Evolutionary conservation across 345 rosid species (phyloP), one percentile per base, ranked within the genome.

Genomic region (Lepidium aucheri): DNA sequence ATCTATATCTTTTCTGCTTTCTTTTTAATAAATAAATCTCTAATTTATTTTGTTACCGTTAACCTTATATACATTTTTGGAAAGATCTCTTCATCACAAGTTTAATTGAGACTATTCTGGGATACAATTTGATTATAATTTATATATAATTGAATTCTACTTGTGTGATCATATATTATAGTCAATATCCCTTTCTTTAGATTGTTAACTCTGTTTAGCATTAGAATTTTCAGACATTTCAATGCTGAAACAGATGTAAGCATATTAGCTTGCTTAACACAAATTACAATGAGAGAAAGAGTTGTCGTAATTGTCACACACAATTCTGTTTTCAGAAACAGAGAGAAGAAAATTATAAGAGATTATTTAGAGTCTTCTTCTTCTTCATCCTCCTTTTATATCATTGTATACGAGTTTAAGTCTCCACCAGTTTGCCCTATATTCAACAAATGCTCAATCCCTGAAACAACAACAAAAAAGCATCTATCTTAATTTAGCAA

Each of bases 371-470:
- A 49, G 60, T 28, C 18, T 60, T 45, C 46, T 3, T 51, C 30
- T 9, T 28, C 18, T 41, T 20, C 39, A 42, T 46, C 34, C 22
- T 41, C 2, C 20, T 42, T 69, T 34, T 51, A 60, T n/a, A 44
- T 41, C 52, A 63, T 50, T 17, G 47, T 24, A 17, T 60, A 67
- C 15, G 74, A 53, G 69, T 45, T 71, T 46, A 41, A 54, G 14
- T 56, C 66, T 66, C 59, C 64, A 26, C 76, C 61, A 50, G 43
- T 39, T 26, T 76, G 80, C 12, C 72, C 62, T 63, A 74, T 66
- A 36, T 74, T 78, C 49, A 83, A 60, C 77, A 85, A 55, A 43
- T 83, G 79, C 32, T 83, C 88, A 49, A 82, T 60, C 26, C 78
- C 90, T 85, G 79, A 70, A 74, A 38, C n/a, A 68, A 70, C 39